Conservation (phyloP, 2,329 filamentous ascomycete genomes). For the Eurotiales sp. region DNA sequence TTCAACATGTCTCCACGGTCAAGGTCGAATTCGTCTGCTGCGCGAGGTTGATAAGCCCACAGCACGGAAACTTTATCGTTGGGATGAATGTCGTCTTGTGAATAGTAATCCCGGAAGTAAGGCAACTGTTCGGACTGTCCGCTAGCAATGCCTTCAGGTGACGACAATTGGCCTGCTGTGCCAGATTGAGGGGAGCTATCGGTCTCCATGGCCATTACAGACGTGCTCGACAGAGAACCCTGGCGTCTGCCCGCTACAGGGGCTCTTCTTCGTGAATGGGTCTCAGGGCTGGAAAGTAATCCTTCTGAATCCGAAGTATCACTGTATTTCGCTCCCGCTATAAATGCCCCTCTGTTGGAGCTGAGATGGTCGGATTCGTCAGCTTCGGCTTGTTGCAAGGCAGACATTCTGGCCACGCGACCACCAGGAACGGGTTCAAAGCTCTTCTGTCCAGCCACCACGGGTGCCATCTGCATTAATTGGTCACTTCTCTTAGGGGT, state of each 20-base stretch:
- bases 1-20: conserved; percentile 98
- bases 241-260: conserved; percentile 60
- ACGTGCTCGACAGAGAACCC: conserved; percentile 86
- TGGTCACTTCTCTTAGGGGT: conserved; percentile 55
- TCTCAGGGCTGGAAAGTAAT: conserved; percentile 68
- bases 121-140: conserved; percentile 93
- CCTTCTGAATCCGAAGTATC: conserved; percentile 60
- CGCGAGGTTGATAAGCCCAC: conserved; percentile 95
- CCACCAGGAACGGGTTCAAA: conserved; percentile 79
- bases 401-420: conserved; percentile 92
- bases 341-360: conserved; percentile 34
- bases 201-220: conserved; percentile 64
- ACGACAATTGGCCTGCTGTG: conserved; percentile 72
- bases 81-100: conserved; percentile 89
- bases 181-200: conserved; percentile 68
- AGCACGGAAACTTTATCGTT: conserved; percentile 85
- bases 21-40: conserved; percentile 85
- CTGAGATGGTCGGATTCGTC: conserved; percentile 49
- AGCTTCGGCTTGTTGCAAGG: conserved; percentile 73
- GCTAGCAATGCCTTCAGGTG: conserved; percentile 75
- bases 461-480: conserved; percentile 40
- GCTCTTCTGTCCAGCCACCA: conserved; percentile 40
- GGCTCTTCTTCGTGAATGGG: conserved; percentile 51
- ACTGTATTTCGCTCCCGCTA: conserved; percentile 50
- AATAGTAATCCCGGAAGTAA: conserved; percentile 99